phyloP scores from a whole-genome alignment of 129 eudicot species.

The Lonicera japonica region DNA sequence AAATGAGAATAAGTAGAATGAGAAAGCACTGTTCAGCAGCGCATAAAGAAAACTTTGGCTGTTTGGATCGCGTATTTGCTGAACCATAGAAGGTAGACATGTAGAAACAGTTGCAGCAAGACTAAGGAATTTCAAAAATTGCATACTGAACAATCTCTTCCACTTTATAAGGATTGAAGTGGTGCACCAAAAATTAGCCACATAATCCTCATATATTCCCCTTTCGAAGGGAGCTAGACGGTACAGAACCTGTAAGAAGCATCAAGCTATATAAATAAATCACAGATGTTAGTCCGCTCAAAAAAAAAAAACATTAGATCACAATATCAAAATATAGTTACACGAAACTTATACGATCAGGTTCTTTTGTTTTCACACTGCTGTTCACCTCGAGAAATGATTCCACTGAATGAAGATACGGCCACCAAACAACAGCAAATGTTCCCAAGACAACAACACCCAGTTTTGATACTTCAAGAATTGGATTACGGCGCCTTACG shows the following conservation, averaged over 20 bases:
- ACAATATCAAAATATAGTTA: neutral
- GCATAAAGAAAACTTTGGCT: slow-evolving; percentile 58
- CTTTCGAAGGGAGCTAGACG: slow-evolving; percentile 99
- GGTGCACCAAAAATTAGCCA: slow-evolving; percentile 97
- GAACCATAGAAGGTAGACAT: slow-evolving; percentile 79
- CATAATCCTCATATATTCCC: slow-evolving; percentile 95
- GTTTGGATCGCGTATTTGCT: slow-evolving; percentile 61
- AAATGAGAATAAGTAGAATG: slow-evolving; percentile 84
- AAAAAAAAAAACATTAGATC: too few species aligned
- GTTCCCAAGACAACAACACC: slow-evolving; percentile 78
- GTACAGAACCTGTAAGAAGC: slow-evolving; percentile 63
- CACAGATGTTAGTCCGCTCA: neutral
- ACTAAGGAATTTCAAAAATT: slow-evolving; percentile 58
- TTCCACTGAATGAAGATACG: slow-evolving; percentile 71
- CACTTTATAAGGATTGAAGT: slow-evolving; percentile 71
- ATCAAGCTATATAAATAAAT: slow-evolving; percentile 17
- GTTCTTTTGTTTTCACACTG: neutral
- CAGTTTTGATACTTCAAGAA: slow-evolving; percentile 63
- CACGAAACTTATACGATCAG: neutral
- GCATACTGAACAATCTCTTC: slow-evolving; percentile 71
- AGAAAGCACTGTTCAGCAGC: slow-evolving; percentile 59
- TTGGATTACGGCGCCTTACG: slow-evolving; percentile 59
- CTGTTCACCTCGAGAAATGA: slow-evolving; percentile 54
- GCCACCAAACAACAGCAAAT: slow-evolving; percentile 85
- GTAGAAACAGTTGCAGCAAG: slow-evolving; percentile 63